Base-by-base conservation (phyloP, 1,284 basidiomycete genomes). In the Pascua guehoae region DNA sequence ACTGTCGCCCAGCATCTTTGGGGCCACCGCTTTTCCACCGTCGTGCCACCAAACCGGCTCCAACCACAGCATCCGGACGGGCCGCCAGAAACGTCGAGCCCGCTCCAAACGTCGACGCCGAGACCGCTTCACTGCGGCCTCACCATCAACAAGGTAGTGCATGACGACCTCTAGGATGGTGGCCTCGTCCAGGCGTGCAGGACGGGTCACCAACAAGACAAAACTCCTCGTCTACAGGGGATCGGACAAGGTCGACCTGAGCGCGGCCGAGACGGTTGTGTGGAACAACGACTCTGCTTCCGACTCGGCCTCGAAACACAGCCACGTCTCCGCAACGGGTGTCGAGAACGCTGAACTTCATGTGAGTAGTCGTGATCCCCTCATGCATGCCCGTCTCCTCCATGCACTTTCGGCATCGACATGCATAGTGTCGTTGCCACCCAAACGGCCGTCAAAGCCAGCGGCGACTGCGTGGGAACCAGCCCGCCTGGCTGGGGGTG, bases 171-270 rank as follows among this genome's bases (percentile, higher is more conserved):
- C 46, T 45, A 54, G 57, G 55, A 67, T 73, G 68, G 71, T 70
- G 49, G 69, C 71, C 60, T 70, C 73, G 41, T 70, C 69, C n/a
- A 58, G 73, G 47, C 60, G 73, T 36, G 72, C 71, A 17, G 72
- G 70, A 37, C 61, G 89, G 75, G 87, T 92, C 79, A 91, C 88
- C 77, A 90, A 91, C 81, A 92, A 91, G 82, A 89, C 88, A 69
- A 86, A 88, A 63, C 86, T 92, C 71, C 86, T 86, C 80, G 86
- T 92, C 80, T 81, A 85, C 75, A 83, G 89, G 79, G 89, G 91
- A 72, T 85, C 86, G 51, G 88, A 91, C 77, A 83, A 87, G 64
- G 81, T 89, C 73, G 86, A 89, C 57, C 82, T 87, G 61, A 65
- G 89, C 72, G 86, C 86, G 69, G 89, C 91, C 80, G 89, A 92